A percentile compares a stretch with the other conserved stretches of the same genome.
Conservation (phyloP, 306 rosid genomes). For the Cercis canadensis region DNA sequence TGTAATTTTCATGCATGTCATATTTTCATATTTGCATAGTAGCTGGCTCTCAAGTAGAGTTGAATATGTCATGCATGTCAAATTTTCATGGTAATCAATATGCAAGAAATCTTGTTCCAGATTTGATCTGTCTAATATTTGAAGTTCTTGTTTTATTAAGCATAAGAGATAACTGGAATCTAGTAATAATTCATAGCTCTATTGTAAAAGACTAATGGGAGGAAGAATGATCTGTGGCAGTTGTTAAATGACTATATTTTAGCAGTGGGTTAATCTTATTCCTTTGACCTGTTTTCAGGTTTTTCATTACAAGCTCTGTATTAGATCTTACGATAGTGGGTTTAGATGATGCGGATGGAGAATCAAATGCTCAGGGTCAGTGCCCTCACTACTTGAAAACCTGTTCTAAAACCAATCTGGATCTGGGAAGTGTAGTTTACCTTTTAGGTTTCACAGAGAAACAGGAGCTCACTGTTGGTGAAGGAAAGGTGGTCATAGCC, state of each 20-base stretch:
- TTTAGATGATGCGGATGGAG: constrained; percentile 85
- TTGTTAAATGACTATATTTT: constrained; percentile 15
- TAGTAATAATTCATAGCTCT: not conserved
- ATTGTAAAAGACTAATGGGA: not conserved
- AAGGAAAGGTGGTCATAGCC: constrained; percentile 94
- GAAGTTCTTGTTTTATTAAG: too few species aligned
- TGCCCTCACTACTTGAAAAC: constrained; percentile 77
- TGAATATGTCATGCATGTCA: too few species aligned
- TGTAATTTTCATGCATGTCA: too few species aligned
- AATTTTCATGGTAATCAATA: too few species aligned
- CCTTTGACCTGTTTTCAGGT: constrained; percentile 66
- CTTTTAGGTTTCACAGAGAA: constrained; percentile 83
- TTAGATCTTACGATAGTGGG: constrained; percentile 99
- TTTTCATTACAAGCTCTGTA: constrained; percentile 90
- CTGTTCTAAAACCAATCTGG: constrained; percentile 78
- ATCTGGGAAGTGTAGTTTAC: constrained; percentile 85
- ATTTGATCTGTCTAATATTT: too few species aligned
- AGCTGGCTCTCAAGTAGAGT: too few species aligned
- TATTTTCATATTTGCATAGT: too few species aligned
- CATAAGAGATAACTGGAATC: too few species aligned
- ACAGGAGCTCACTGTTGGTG: constrained; percentile 78
- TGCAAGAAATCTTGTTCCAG: too few species aligned
- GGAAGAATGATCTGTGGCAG: not conserved
- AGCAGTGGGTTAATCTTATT: not conserved
- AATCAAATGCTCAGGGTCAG: constrained; percentile 73